Percentiles rank a stretch among this genome's conserved stretches.
phyloP scores from a whole-genome alignment of 768 basidiomycete genomes.

The Mrakia hoshinonis region DNA sequence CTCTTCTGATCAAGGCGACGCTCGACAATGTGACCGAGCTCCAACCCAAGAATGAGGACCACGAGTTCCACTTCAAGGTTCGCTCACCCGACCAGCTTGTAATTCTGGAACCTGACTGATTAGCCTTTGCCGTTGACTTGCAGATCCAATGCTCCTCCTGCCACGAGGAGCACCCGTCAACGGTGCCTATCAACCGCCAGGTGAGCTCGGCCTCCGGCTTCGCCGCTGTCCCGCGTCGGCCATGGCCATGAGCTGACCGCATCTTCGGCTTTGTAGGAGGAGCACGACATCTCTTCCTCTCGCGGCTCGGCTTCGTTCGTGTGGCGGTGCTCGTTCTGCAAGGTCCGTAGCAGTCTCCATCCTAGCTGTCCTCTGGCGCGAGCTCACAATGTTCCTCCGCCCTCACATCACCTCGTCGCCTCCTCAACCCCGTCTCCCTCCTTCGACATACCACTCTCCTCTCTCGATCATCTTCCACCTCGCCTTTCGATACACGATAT shows the following conservation, averaged over 20 bases:
- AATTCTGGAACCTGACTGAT: neutral
- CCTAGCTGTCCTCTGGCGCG: neutral
- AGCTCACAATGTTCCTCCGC: neutral
- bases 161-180: constrained; percentile 23
- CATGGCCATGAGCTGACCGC: neutral
- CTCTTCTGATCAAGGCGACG: constrained; percentile 29
- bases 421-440: neutral
- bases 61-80: constrained; percentile 26
- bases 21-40: constrained; percentile 27
- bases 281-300: constrained; percentile 16
- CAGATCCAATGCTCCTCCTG: constrained; percentile 26
- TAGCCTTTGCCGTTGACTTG: too few relatives aligned
- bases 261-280: neutral
- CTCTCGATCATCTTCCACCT: too few relatives aligned
- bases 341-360: constrained; percentile 13
- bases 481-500: too few relatives aligned
- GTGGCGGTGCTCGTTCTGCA: constrained; percentile 30
- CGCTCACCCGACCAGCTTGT: too few relatives aligned
- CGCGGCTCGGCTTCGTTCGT: constrained; percentile 26
- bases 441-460: too few relatives aligned
- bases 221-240: neutral
- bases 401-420: neutral
- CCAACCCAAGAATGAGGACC: constrained; percentile 13
- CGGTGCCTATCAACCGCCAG: constrained; percentile 25
- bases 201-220: neutral